These are phyloP conservation scores for Mycena rebaudengoi DNA, from an alignment of 768 basidiomycete genomes.

Conservation along the genomic window DNA sequence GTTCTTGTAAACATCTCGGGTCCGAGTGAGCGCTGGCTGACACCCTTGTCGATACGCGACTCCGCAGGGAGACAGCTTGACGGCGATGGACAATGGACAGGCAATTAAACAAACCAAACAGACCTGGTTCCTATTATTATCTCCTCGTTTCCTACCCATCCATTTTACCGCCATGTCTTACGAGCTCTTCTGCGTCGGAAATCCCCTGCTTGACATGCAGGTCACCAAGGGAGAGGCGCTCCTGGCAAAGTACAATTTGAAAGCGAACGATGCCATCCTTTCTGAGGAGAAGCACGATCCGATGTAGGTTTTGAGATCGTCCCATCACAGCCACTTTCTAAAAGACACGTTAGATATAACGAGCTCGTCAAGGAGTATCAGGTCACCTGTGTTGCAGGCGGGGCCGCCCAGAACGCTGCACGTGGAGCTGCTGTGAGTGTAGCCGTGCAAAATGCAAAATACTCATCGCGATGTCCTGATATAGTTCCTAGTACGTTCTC, in stretches of 20 bases:
- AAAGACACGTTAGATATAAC: conserved; percentile 74
- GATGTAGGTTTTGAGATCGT: conserved; percentile 63
- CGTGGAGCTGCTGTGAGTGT: conserved; percentile 95
- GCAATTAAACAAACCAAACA: too few relatives aligned
- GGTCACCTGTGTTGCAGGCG: conserved; percentile 94
- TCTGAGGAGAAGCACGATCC: conserved; percentile 87
- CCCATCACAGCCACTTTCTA: background rate
- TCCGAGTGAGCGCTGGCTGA: too few relatives aligned
- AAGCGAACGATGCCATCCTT: conserved; percentile 95
- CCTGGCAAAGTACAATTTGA: conserved; percentile 88
- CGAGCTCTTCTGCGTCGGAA: conserved; percentile 89
- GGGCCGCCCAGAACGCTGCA: conserved; percentile 96
- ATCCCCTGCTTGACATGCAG: conserved; percentile 97
- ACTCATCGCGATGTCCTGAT: too few relatives aligned
- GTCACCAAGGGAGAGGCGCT: conserved; percentile 86
- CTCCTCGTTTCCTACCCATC: too few relatives aligned
- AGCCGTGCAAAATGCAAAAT: too few relatives aligned
- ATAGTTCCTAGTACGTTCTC: conserved; percentile 85
- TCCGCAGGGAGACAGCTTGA: too few relatives aligned
- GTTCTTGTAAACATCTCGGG: too few relatives aligned
- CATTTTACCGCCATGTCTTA: conserved; percentile 40
- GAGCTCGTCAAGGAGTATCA: conserved; percentile 81
- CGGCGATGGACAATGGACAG: too few relatives aligned
- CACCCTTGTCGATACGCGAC: too few relatives aligned
- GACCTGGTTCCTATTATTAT: too few relatives aligned